Evolutionary conservation across 176 grass and related monocot genomes (phyloP).

Genomic region (Rhynchospora pubera): DNA sequence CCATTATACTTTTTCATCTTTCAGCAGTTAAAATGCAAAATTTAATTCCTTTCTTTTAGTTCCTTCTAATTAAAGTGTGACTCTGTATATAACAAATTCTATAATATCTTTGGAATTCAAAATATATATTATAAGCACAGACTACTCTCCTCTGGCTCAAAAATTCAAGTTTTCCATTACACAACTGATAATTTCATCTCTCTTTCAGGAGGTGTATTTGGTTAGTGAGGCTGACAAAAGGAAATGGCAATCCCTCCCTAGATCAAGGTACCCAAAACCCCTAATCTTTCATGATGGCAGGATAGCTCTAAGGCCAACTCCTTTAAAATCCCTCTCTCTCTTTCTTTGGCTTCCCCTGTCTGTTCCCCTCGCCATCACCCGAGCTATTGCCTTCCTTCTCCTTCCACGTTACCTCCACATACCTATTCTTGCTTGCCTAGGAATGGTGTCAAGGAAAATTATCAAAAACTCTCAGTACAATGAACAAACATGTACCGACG

Average conservation of each 20-base stretch:
- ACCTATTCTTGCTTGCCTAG: slow-evolving; percentile 39
- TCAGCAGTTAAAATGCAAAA: not conserved
- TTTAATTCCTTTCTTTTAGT: not conserved
- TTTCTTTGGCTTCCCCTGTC: slow-evolving; percentile 67
- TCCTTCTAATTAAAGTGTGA: not conserved
- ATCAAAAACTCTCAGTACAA: not conserved
- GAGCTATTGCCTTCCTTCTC: slow-evolving; percentile 19
- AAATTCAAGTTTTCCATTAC: not conserved
- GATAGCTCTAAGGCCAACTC: slow-evolving; percentile 54
- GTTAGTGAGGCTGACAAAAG: slow-evolving; percentile 26
- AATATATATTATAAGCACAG: not conserved
- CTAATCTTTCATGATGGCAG: slow-evolving; percentile 90
- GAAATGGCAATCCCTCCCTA: slow-evolving; percentile 28
- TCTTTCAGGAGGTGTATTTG: slow-evolving; percentile 49
- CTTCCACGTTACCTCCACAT: slow-evolving; percentile 40
- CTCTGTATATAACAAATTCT: not conserved
- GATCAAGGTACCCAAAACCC: slow-evolving; percentile 37
- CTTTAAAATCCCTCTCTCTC: slow-evolving; percentile 34
- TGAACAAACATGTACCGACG: not conserved
- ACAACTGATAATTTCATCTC: not conserved
- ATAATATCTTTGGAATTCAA: not conserved
- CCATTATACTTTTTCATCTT: not conserved
- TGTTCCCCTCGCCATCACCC: slow-evolving; percentile 27
- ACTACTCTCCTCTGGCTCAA: not conserved
- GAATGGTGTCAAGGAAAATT: slow-evolving; percentile 38